Percentiles rank a stretch among this genome's conserved stretches.
phyloP scores from a whole-genome alignment of 2,329 filamentous ascomycete species.

The Helminthosporium solani region DNA sequence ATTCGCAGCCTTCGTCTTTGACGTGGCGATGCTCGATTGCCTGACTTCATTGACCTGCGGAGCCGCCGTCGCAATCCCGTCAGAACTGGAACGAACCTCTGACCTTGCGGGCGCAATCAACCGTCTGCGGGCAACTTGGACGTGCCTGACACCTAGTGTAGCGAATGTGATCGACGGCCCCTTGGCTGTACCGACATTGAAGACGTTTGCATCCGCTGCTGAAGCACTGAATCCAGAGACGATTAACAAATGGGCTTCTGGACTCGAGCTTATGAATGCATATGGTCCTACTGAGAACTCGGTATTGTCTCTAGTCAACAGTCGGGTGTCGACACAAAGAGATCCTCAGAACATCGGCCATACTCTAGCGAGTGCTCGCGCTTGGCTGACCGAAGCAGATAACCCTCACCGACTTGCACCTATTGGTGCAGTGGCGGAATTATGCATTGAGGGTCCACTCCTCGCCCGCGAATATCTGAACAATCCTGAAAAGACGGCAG shows the following conservation, averaged over 20 bases:
- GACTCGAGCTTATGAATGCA: conserved; percentile 28
- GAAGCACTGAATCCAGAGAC: conserved; percentile 29
- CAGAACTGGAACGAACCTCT: conserved; percentile 45
- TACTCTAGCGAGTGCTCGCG: conserved; percentile 21
- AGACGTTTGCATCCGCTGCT: conserved; percentile 37
- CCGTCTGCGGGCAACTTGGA: conserved; percentile 30
- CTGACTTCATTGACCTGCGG: conserved; percentile 34
- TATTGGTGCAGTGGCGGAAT: conserved; percentile 31
- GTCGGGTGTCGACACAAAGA: conserved; percentile 19
- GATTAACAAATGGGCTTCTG: conserved; percentile 26
- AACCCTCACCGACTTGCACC: conserved; percentile 32
- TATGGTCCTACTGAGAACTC: conserved; percentile 35
- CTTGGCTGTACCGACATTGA: conserved; percentile 39
- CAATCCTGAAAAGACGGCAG: conserved; percentile 24
- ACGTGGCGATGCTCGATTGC: conserved; percentile 38
- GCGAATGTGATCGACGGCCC: conserved; percentile 38
- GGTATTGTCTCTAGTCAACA: conserved; percentile 29
- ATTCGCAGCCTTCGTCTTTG: conserved; percentile 39
- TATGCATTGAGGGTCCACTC: conserved; percentile 34
- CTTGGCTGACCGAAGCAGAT: conserved; percentile 31
- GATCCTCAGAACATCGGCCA: conserved; percentile 29
- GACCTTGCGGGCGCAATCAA: conserved; percentile 44
- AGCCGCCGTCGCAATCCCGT: conserved; percentile 38
- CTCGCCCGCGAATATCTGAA: conserved; percentile 37
- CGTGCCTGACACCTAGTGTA: conserved; percentile 37